These are phyloP conservation scores for Diaporthe sp. DNA, from an alignment of 2,329 filamentous ascomycete species.

Conservation along the genomic window DNA sequence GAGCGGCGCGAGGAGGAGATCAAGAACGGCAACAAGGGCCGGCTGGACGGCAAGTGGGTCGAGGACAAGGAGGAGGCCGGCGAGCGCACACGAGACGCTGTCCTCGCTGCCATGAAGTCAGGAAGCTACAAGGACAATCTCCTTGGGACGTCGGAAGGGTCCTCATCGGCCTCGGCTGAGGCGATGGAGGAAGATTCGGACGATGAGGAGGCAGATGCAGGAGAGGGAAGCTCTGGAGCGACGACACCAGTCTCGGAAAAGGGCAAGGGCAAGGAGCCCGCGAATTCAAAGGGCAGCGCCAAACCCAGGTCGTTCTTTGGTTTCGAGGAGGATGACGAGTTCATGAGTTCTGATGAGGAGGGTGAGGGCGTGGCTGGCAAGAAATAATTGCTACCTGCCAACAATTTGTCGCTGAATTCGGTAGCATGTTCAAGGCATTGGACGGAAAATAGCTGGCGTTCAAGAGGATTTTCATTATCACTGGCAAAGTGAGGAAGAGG, in stretches of 20 bases:
- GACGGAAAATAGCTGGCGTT: constrained; percentile 10
- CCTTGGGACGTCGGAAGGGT: constrained; percentile 65
- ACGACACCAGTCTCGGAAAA: constrained; percentile 65
- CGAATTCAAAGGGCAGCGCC: constrained; percentile 44
- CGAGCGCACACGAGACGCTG: constrained; percentile 85
- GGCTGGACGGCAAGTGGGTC: constrained; percentile 92
- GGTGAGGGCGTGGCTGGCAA: constrained; percentile 55
- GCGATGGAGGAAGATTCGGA: constrained; percentile 51
- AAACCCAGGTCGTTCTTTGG: constrained; percentile 74
- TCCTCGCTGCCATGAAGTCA: constrained; percentile 77
- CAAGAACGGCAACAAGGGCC: constrained; percentile 77
- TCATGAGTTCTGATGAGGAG: constrained; percentile 78
- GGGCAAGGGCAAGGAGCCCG: constrained; percentile 47
- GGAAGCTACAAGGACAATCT: constrained; percentile 74
- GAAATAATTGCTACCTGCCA: constrained; percentile 37
- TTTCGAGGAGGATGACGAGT: constrained; percentile 85
- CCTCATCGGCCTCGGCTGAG: constrained; percentile 53
- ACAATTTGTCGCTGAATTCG: constrained; percentile 19
- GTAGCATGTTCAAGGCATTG: neutral
- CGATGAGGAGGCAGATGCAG: constrained; percentile 53
- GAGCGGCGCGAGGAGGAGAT: constrained; percentile 89
- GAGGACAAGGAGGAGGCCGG: constrained; percentile 93
- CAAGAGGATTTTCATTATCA: neutral
- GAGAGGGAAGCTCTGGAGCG: constrained; percentile 59
- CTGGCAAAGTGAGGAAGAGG: constrained; percentile 10